These are phyloP conservation scores for Oropetium thomaeum DNA, from an alignment of 176 grass and related monocot genomes.

Conservation along the genomic window DNA sequence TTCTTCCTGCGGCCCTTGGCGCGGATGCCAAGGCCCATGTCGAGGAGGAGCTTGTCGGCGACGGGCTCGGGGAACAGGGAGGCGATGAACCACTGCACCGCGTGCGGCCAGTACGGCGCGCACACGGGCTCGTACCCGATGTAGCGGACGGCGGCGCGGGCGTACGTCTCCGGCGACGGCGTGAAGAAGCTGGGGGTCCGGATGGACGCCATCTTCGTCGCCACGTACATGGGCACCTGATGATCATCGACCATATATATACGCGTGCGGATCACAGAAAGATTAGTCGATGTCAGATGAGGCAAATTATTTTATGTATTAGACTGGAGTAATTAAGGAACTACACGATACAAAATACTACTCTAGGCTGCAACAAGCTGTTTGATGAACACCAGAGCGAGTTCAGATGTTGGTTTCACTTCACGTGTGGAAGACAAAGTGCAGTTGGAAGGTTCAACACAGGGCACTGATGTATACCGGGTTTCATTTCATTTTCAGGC, in stretches of 20 bases:
- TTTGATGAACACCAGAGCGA: neutral
- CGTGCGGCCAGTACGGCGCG: conserved; percentile 72
- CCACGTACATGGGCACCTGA: conserved; percentile 68
- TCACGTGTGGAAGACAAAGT: neutral
- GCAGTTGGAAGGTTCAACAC: neutral
- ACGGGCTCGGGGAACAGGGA: conserved; percentile 36
- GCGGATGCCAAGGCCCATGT: conserved; percentile 32
- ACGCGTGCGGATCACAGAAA: too few species aligned
- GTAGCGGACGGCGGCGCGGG: conserved; percentile 42
- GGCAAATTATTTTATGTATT: too few species aligned
- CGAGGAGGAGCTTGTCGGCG: conserved; percentile 32
- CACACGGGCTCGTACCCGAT: conserved; percentile 72
- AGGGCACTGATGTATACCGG: neutral
- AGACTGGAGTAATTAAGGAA: too few species aligned
- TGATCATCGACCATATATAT: too few species aligned
- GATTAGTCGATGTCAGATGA: neutral
- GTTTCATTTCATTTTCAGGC: neutral
- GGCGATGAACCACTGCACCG: conserved; percentile 51
- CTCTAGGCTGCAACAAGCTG: too few species aligned
- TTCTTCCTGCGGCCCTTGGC: conserved; percentile 37
- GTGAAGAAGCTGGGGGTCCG: conserved; percentile 49
- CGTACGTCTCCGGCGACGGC: conserved; percentile 59
- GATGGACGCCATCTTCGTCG: conserved; percentile 72
- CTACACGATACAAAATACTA: too few species aligned
- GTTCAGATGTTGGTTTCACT: neutral